A percentile compares a stretch with the other conserved stretches of the same genome.
Evolutionary conservation across 2,329 filamentous ascomycete species (phyloP).

Genomic region (Epichloe glyceriae): DNA sequence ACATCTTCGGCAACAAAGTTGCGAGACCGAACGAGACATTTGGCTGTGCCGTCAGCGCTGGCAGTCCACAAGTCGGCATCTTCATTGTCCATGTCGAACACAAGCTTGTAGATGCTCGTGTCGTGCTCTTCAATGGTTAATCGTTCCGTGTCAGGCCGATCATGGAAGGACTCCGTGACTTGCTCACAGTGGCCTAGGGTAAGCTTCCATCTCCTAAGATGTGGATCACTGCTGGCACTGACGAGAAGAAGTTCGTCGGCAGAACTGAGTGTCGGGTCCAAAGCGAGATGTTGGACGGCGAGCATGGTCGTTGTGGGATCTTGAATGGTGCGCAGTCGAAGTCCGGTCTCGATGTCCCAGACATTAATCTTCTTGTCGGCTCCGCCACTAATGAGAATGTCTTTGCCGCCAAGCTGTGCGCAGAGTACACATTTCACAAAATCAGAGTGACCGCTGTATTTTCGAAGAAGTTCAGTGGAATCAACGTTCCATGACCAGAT

Average conservation of each 20-base stretch:
- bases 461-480: constrained; percentile 39
- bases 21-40: constrained; percentile 58
- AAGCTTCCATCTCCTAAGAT: constrained; percentile 68
- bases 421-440: constrained; percentile 77
- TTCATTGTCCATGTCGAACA: constrained; percentile 51
- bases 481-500: constrained; percentile 73
- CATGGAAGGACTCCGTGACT: constrained; percentile 32
- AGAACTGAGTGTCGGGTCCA: constrained; percentile 54
- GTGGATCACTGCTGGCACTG: constrained; percentile 68
- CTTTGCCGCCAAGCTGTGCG: constrained; percentile 44
- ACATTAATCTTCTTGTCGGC: constrained; percentile 72
- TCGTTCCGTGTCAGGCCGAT: constrained; percentile 27
- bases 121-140: constrained; percentile 65
- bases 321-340: constrained; percentile 62
- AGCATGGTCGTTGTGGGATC: constrained; percentile 59
- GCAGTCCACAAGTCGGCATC: constrained; percentile 79
- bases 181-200: constrained; percentile 39
- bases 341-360: constrained; percentile 61
- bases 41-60: constrained; percentile 78
- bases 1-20: constrained; percentile 60
- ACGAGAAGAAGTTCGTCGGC: constrained; percentile 45
- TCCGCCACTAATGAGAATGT: constrained; percentile 59
- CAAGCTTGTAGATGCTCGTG: constrained; percentile 74
- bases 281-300: constrained; percentile 63
- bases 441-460: constrained; percentile 68